Evolutionary conservation across 2,329 filamentous ascomycete species (phyloP).

Genomic region (Ophiostoma ulmi): DNA sequence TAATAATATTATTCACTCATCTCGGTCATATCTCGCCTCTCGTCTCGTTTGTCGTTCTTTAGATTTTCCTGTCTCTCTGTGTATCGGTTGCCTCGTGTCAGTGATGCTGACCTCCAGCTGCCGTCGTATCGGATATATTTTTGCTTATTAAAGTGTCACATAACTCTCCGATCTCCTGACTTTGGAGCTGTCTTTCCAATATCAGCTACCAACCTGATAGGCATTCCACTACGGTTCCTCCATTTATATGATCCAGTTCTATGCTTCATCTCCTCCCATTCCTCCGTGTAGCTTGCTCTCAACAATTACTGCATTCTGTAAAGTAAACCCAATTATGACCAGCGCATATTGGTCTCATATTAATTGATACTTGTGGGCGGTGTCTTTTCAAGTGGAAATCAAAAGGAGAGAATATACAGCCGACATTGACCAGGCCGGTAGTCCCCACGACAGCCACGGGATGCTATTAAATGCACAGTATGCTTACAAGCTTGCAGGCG

Average conservation of each 20-base stretch:
- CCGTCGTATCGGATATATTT: neutral
- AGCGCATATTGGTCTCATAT: neutral
- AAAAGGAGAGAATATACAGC: neutral
- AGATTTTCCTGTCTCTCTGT: neutral
- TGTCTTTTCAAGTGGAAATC: neutral
- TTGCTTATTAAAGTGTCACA: neutral
- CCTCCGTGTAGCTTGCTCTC: neutral
- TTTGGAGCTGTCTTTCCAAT: neutral
- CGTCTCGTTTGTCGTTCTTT: neutral
- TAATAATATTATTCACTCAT: neutral
- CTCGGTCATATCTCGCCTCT: conserved; percentile 1
- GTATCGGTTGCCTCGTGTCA: neutral
- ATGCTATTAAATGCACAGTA: neutral
- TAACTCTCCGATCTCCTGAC: neutral
- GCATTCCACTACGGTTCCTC: neutral
- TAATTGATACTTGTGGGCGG: neutral
- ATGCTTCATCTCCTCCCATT: neutral
- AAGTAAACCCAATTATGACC: neutral
- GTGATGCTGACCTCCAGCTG: neutral
- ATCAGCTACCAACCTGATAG: neutral
- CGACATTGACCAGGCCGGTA: neutral
- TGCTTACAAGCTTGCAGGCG: neutral
- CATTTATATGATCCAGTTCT: neutral
- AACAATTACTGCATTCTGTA: neutral
- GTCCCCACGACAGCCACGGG: neutral